A percentile compares a stretch with the other conserved stretches of the same genome.
Conservation (phyloP, 805 yeast genomes). For the Tetrapisispora fleetii region DNA sequence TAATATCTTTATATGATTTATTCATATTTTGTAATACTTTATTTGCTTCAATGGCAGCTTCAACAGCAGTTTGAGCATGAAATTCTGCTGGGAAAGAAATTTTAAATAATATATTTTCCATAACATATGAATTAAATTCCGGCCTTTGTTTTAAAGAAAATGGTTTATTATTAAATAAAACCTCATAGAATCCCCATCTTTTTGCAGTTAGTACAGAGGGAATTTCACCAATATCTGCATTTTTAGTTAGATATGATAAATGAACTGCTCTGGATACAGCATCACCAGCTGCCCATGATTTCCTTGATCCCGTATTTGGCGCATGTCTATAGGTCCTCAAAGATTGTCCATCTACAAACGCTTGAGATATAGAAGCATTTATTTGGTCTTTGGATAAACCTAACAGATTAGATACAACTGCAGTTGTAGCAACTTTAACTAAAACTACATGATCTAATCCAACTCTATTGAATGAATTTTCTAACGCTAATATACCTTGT, state of each 20-base stretch:
- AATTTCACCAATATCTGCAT: constrained; percentile 44
- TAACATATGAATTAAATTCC: constrained; percentile 45
- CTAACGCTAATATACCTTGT: constrained; percentile 49
- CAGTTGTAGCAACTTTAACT: constrained; percentile 52
- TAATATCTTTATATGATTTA: constrained; percentile 40
- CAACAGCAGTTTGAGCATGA: constrained; percentile 58
- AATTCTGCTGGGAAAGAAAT: constrained; percentile 58
- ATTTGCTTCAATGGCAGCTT: constrained; percentile 42
- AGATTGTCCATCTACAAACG: constrained; percentile 51
- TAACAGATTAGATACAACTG: constrained; percentile 47
- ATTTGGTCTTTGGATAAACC: constrained; percentile 43
- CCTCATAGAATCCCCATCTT: constrained; percentile 58
- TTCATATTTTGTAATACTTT: constrained; percentile 31
- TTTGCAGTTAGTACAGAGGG: constrained; percentile 49
- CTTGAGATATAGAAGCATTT: constrained; percentile 46
- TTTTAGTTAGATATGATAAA: constrained; percentile 41
- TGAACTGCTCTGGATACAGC: constrained; percentile 51
- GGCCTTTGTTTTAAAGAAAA: constrained; percentile 41
- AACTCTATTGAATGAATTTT: constrained; percentile 49
- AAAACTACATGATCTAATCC: constrained; percentile 52
- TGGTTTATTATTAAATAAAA: constrained; percentile 42
- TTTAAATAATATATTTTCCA: constrained; percentile 54
- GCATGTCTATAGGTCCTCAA: constrained; percentile 55
- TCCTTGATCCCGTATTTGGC: constrained; percentile 53
- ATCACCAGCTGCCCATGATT: constrained; percentile 63